Percentiles rank a stretch among this genome's conserved stretches.
Evolutionary conservation across 192 early-diverging fungal species (phyloP).

Genomic region (Lobulomyces angularis): DNA sequence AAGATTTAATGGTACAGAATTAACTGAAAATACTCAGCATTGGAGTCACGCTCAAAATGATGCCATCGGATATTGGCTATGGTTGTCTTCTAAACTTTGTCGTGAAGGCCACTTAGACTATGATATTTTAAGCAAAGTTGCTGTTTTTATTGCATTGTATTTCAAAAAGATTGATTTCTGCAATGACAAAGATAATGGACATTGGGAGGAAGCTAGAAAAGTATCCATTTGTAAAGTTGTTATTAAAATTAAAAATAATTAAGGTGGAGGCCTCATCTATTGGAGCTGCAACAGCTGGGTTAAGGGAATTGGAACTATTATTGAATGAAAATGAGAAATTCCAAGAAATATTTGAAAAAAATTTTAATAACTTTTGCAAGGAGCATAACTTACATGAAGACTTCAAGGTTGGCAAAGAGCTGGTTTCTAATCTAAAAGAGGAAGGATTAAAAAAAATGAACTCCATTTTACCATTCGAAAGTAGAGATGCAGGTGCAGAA

Average conservation of each 20-base stretch:
- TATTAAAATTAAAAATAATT: too few species aligned
- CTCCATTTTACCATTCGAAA: constrained; percentile 15
- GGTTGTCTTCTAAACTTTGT: constrained; percentile 12
- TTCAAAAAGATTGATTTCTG: constrained; percentile 10
- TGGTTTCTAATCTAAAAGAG: constrained; percentile 3
- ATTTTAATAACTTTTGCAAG: not conserved
- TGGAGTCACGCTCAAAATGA: constrained; percentile 26
- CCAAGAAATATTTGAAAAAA: constrained; percentile 6
- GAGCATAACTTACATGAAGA: not conserved
- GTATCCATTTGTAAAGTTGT: too few species aligned
- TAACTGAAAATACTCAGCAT: constrained; percentile 16
- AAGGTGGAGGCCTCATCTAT: constrained; percentile 25
- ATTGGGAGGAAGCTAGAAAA: constrained; percentile 26
- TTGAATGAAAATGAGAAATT: constrained; percentile 3
- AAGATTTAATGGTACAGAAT: constrained; percentile 18
- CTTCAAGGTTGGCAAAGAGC: not conserved
- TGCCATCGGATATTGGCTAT: constrained; percentile 21
- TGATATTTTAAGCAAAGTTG: constrained; percentile 4
- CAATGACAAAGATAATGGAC: constrained; percentile 17
- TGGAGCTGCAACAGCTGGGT: constrained; percentile 17
- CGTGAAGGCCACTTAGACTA: constrained; percentile 7
- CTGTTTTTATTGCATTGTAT: constrained; percentile 16
- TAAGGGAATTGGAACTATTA: constrained; percentile 12
- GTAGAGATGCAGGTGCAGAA: constrained; percentile 1
- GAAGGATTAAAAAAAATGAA: constrained; percentile 4